A percentile compares a stretch with the other conserved stretches of the same genome.
phyloP scores from a whole-genome alignment of 2,329 filamentous ascomycete species.

The Aspergillus bombycis region DNA sequence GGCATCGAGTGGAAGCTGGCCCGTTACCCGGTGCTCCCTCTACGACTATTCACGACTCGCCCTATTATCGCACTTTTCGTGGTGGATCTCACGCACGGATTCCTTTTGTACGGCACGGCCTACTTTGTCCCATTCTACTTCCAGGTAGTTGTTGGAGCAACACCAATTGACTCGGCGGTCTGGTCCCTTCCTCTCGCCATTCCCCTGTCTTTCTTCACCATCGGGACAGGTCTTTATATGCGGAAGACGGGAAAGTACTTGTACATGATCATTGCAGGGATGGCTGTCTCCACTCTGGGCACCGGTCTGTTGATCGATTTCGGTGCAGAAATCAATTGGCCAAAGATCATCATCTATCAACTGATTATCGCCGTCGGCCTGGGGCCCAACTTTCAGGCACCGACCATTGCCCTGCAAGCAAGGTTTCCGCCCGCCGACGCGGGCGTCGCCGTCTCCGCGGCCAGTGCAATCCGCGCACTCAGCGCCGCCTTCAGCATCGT shows the following conservation, averaged over 20 bases:
- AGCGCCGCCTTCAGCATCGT: conserved; percentile 5
- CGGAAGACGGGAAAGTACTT: conserved; percentile 6
- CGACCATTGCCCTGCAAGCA: conserved; percentile 3
- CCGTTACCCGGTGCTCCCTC: conserved; percentile 3
- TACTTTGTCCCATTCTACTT: conserved; percentile 8
- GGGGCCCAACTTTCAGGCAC: conserved; percentile 4
- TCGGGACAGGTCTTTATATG: conserved; percentile 5
- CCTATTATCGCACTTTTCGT: conserved; percentile 5
- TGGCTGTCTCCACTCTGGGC: conserved; percentile 4
- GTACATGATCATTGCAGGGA: conserved; percentile 5
- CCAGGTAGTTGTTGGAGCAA: conserved; percentile 1
- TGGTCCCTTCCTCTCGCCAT: conserved; percentile 2
- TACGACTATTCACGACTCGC: conserved; percentile 6
- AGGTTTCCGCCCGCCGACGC: conserved; percentile 1
- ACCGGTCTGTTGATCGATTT: conserved; percentile 5
- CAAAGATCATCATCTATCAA: conserved; percentile 7
- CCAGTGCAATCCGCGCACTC: conserved; percentile 1
- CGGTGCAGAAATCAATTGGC: neutral
- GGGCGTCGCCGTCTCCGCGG: conserved; percentile 5
- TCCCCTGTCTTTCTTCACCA: conserved; percentile 1
- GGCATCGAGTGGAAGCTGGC: conserved; percentile 5
- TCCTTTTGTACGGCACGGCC: conserved; percentile 3
- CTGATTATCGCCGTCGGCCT: conserved; percentile 5
- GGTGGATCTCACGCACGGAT: conserved; percentile 8
- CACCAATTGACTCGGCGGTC: conserved; percentile 2